Conservation (phyloP, 192 early-diverging fungal genomes). For the Backusella parvicylindrica region DNA sequence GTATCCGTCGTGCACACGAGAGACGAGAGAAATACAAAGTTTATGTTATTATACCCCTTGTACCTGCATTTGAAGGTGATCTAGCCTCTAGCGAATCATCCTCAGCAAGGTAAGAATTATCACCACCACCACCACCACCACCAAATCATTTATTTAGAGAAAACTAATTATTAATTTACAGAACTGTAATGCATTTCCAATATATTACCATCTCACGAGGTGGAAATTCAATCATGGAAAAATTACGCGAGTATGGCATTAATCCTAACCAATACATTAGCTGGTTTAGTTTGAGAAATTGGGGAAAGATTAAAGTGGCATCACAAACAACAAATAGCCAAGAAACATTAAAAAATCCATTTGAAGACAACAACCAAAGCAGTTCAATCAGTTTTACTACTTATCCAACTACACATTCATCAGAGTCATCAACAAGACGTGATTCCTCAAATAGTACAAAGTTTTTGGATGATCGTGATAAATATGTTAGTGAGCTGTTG, state of each 20-base stretch:
- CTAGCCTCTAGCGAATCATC: conserved; percentile 68
- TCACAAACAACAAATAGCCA: not conserved
- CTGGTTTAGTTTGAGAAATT: conserved; percentile 70
- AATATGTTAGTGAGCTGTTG: conserved; percentile 75
- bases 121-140: not conserved
- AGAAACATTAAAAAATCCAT: not conserved
- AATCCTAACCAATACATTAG: conserved; percentile 60
- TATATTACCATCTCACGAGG: conserved; percentile 75
- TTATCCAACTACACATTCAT: not conserved
- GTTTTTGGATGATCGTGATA: conserved; percentile 9
- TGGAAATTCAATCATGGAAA: conserved; percentile 59
- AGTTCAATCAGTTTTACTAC: not conserved
- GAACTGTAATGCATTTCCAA: conserved; percentile 77
- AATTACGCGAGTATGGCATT: conserved; percentile 54
- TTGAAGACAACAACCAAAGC: not conserved
- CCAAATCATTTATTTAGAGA: not conserved
- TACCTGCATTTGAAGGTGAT: conserved; percentile 84
- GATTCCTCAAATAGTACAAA: not conserved
- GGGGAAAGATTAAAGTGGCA: conserved; percentile 53
- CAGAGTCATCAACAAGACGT: not conserved
- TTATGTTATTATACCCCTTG: conserved; percentile 77
- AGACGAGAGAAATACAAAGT: conserved; percentile 67
- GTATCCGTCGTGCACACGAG: conserved; percentile 71
- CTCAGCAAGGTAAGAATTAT: conserved; percentile 47
- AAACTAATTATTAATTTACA: not conserved